Evolutionary conservation across 306 rosid genomes (phyloP).

Genomic region (Medicago arabica): DNA sequence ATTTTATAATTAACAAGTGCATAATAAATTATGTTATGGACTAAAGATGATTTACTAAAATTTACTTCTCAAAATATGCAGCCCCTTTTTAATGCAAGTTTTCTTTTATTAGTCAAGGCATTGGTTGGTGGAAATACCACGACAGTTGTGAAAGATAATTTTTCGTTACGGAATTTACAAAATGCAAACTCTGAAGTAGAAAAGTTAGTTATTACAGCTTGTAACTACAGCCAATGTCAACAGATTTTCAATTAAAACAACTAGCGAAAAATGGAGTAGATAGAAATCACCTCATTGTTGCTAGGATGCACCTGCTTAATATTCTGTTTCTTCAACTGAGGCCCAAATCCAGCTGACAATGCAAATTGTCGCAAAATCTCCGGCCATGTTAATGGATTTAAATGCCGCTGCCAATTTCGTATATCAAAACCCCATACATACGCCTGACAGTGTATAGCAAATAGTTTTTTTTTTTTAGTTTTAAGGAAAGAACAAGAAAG

Average conservation of each 20-base stretch:
- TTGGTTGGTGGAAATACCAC: background rate
- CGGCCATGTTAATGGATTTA: slow-evolving; percentile 88
- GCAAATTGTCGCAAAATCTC: slow-evolving; percentile 86
- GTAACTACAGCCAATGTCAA: slow-evolving; percentile 10
- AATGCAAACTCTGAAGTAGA: slow-evolving; percentile 22
- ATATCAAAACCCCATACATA: slow-evolving; percentile 84
- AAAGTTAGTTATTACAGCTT: slow-evolving; percentile 7
- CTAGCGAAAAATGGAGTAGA: slow-evolving; percentile 13
- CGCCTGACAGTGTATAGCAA: slow-evolving; percentile 57
- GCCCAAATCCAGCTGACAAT: slow-evolving; percentile 84
- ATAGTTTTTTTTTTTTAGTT: background rate
- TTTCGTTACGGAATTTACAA: background rate
- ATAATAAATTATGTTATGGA: background rate
- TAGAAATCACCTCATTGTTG: slow-evolving; percentile 59
- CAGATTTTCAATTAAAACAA: slow-evolving; percentile 3
- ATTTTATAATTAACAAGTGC: background rate
- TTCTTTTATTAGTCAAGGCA: slow-evolving; percentile 1
- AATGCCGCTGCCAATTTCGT: slow-evolving; percentile 68
- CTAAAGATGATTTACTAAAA: slow-evolving; percentile 5
- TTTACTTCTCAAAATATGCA: background rate
- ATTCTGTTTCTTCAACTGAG: slow-evolving; percentile 60
- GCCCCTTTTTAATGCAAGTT: slow-evolving; percentile 1
- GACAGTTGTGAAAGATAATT: background rate
- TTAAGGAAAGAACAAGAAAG: slow-evolving; percentile 27
- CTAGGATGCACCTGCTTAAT: slow-evolving; percentile 45